Percentiles rank a stretch among this genome's conserved stretches.
Evolutionary conservation across 73 alveolate species (phyloP).

Genomic region (Paramecium sonneborni): DNA sequence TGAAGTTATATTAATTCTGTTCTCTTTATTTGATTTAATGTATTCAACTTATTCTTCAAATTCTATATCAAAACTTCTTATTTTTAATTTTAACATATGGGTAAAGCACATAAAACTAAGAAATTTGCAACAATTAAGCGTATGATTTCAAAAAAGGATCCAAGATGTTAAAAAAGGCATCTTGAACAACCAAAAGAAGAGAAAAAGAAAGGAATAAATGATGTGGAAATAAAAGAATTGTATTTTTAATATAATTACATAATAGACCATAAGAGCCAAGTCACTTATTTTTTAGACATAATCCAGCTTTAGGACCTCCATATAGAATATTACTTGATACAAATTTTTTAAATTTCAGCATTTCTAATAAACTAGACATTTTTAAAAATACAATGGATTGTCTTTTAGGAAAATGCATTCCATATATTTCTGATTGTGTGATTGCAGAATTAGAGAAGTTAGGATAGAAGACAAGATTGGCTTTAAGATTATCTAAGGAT

Average conservation of each 20-base stretch:
- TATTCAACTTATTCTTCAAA: neutral
- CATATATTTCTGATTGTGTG: slow-evolving; percentile 99
- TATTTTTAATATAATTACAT: neutral
- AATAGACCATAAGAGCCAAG: slow-evolving; percentile 66
- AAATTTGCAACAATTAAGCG: slow-evolving; percentile 96
- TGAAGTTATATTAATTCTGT: neutral
- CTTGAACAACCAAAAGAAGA: slow-evolving; percentile 75
- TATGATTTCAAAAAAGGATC: slow-evolving; percentile 92
- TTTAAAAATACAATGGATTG: slow-evolving; percentile 98
- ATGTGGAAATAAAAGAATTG: slow-evolving; percentile 63
- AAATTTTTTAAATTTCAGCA: slow-evolving; percentile 98
- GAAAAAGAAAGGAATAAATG: slow-evolving; percentile 55
- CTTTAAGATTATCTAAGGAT: slow-evolving; percentile 92
- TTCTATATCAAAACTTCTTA: neutral
- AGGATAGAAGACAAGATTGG: slow-evolving; percentile 98
- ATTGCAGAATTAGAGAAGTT: slow-evolving; percentile 98
- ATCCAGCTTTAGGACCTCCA: slow-evolving; percentile 97
- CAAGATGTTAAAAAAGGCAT: slow-evolving; percentile 77
- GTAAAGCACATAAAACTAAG: slow-evolving; percentile 91
- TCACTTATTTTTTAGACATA: slow-evolving; percentile 88
- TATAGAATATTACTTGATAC: slow-evolving; percentile 97
- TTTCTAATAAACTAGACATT: slow-evolving; percentile 97
- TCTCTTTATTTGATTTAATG: neutral
- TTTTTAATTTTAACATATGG: slow-evolving; percentile 74
- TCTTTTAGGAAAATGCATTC: slow-evolving; percentile 97